Evolutionary conservation across 179 eudicot species (phyloP).

Genomic region (Amaranthus tricolor): DNA sequence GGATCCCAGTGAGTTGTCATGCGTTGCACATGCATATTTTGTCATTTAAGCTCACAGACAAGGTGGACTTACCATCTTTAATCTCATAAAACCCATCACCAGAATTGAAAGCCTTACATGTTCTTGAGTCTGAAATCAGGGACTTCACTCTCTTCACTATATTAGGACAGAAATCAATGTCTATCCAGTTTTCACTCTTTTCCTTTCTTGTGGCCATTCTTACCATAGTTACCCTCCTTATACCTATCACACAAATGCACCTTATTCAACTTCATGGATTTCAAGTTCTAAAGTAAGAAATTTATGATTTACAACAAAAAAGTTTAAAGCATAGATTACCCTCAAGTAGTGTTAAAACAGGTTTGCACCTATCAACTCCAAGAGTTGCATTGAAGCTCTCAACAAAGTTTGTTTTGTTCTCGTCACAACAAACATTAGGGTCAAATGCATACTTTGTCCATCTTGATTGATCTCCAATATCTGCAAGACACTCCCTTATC

Average conservation of each 20-base stretch:
- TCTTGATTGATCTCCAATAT: background rate
- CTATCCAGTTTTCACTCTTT: background rate
- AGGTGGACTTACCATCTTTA: background rate
- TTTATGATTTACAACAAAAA: no score
- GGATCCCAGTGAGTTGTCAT: background rate
- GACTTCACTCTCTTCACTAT: background rate
- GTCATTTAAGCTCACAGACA: background rate
- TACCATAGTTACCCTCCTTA: background rate
- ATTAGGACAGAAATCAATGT: background rate
- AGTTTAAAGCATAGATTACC: background rate
- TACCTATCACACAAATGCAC: background rate
- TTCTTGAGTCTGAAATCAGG: no score
- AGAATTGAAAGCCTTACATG: no score
- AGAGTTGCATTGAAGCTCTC: conserved; percentile 4
- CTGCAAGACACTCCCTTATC: background rate
- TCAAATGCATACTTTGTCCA: background rate
- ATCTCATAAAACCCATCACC: background rate
- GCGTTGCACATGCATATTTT: background rate
- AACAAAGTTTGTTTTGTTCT: background rate
- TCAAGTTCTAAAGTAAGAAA: background rate
- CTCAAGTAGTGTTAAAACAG: background rate
- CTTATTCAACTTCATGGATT: no score
- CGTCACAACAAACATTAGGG: background rate
- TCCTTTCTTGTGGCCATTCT: background rate
- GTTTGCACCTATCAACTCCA: background rate